These are phyloP conservation scores for Aethionema arabicum DNA, from an alignment of 345 rosid genomes.

Conservation along the genomic window DNA sequence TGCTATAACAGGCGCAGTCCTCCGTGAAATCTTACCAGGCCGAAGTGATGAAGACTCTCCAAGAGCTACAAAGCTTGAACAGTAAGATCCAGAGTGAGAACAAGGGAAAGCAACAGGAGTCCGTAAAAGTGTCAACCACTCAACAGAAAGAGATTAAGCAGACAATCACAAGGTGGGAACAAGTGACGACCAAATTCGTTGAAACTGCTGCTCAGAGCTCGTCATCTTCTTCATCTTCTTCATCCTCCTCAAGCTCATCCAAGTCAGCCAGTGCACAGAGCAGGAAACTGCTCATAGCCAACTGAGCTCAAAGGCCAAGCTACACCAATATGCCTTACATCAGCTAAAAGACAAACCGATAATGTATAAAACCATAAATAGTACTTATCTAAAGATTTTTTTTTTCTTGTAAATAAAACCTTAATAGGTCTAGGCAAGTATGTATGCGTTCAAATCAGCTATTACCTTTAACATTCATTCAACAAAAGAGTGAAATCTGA, in stretches of 20 bases:
- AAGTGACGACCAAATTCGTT: constrained; percentile 33
- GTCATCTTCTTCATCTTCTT: constrained; percentile 11
- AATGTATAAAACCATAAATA: not conserved
- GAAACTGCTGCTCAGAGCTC: constrained; percentile 28
- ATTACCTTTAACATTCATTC: no score
- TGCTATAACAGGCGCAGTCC: constrained; percentile 16
- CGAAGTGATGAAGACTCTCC: constrained; percentile 26
- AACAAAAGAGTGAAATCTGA: no score
- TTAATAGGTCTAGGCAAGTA: no score
- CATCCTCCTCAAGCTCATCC: not conserved
- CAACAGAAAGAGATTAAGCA: constrained; percentile 25
- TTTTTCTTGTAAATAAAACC: not conserved
- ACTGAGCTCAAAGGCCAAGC: not conserved
- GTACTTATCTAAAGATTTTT: not conserved
- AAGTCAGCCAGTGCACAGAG: not conserved
- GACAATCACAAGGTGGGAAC: constrained; percentile 36
- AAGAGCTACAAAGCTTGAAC: constrained; percentile 19
- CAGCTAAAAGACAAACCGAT: not conserved
- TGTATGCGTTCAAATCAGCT: no score
- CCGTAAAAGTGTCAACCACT: constrained; percentile 10
- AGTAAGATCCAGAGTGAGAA: constrained; percentile 14
- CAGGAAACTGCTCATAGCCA: not conserved
- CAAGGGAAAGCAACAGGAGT: constrained; percentile 6
- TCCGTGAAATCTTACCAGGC: constrained; percentile 22
- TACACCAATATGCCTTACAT: no score